Evolutionary conservation across 2,329 filamentous ascomycete genomes (phyloP), one percentile per base, ranked within the genome.

Genomic region (Coniochaeta sp.): DNA sequence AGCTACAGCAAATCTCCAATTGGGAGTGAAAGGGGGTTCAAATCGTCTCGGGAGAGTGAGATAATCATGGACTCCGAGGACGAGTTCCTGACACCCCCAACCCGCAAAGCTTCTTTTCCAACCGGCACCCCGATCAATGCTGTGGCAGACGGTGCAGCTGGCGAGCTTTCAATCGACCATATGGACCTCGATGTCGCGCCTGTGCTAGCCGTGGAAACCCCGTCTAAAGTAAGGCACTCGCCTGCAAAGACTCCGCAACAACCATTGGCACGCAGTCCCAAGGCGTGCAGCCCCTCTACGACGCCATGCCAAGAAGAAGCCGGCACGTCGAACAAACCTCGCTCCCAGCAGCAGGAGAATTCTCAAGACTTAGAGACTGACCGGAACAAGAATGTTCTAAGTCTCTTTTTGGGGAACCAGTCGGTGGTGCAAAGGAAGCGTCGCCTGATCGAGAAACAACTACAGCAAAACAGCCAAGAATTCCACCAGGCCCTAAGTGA

Each of bases 41-140:
- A 61, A 14, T 64, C 58, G 16, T 62, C 64, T 8, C 64, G 64
- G 57, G 64, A 58, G 54, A 61, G 60, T 31, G 68, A 69, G 36
- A 69, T 83, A 7, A 79, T 85, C 44, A 75, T 80, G 58, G 83
- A 86, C 64, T 86, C 83, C 0, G 83, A 85, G 52, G 82, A 85
- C 50, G 82, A 85, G 50, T 79, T 78, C 47, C 65, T 79, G 6
- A 77, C 76, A 6, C 75, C 79, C 14, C 73, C 71, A 9, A 71
- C 70, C 11, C 71, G 69, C 40, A 69, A 79, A 66, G 62, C 68
- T 59, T 66, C 70, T 4, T 67, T 68, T 14, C 47, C 47, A 17
- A 65, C 70, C 22, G 68, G 68, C 33, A 63, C 64, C 36, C 59
- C 38, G 64, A 61, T 43, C 26, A n/a, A 22, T 16, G 52, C 19